These are phyloP conservation scores for Aspergillus wentii DNA, from an alignment of 495 filamentous ascomycete species.

Conservation along the genomic window DNA sequence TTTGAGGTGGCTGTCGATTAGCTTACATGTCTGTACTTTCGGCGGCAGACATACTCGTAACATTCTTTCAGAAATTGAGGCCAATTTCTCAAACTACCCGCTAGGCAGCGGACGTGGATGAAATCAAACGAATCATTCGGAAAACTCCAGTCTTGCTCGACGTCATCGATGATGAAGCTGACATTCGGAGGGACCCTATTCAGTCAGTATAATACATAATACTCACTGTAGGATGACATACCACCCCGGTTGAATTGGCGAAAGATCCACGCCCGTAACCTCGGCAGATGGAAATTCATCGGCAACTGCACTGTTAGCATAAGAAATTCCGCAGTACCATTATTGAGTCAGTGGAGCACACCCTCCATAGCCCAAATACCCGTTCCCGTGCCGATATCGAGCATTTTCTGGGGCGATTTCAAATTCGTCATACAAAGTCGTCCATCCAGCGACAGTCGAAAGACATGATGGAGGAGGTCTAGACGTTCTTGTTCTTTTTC, in stretches of 20 bases:
- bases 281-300: constrained; percentile 12
- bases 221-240: constrained; percentile 6
- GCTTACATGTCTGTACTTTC: neutral
- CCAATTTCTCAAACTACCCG: constrained; percentile 28
- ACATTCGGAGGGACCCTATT: constrained; percentile 29
- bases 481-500: constrained; percentile 21
- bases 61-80: constrained; percentile 9
- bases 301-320: constrained; percentile 4
- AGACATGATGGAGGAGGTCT: constrained; percentile 15
- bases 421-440: constrained; percentile 10
- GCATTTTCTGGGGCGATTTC: constrained; percentile 33
- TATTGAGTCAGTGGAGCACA: neutral
- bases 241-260: constrained; percentile 46
- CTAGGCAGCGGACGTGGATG: constrained; percentile 33
- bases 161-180: constrained; percentile 29
- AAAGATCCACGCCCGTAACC: constrained; percentile 43
- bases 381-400: constrained; percentile 45
- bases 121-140: constrained; percentile 25
- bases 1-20: constrained; percentile 14
- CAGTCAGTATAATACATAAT: constrained; percentile 3
- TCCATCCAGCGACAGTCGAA: constrained; percentile 10
- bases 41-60: constrained; percentile 6
- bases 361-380: constrained; percentile 51
- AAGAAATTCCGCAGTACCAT: too few relatives aligned
- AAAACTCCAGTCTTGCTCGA: constrained; percentile 24